Evolutionary conservation across 2,329 filamentous ascomycete species (phyloP).

Genomic region (Ceratocystis albifundus): DNA sequence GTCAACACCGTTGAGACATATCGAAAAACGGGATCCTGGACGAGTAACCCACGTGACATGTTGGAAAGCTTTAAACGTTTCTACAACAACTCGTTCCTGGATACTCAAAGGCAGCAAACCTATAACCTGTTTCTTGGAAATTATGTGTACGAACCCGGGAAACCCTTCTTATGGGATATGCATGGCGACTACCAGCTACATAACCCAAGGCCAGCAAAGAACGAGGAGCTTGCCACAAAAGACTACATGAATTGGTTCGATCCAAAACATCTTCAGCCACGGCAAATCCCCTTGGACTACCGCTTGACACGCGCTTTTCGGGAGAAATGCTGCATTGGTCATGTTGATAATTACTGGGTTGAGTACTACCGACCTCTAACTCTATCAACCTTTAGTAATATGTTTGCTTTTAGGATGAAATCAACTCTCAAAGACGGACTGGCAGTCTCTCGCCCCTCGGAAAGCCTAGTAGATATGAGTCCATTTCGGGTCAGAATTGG

Average conservation of each 20-base stretch:
- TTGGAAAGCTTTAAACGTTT: conserved; percentile 98
- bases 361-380: conserved; percentile 90
- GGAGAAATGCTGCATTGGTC: conserved; percentile 36
- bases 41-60: conserved; percentile 94
- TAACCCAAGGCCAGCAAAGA: conserved; percentile 72
- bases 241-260: conserved; percentile 89
- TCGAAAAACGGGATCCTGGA: conserved; percentile 98
- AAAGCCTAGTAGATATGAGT: conserved; percentile 70
- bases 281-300: conserved; percentile 40
- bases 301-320: not conserved
- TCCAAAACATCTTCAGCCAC: conserved; percentile 55
- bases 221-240: conserved; percentile 42
- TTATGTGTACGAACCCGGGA: conserved; percentile 75
- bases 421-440: conserved; percentile 64
- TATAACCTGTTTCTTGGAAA: conserved; percentile 97
- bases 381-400: conserved; percentile 79
- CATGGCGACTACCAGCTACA: conserved; percentile 93
- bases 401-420: conserved; percentile 87
- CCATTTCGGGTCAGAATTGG: conserved; percentile 73
- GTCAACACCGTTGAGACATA: conserved; percentile 99
- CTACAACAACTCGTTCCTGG: conserved; percentile 96
- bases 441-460: conserved; percentile 41
- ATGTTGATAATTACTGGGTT: conserved; percentile 90
- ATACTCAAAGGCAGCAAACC: conserved; percentile 93
- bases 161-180: conserved; percentile 95